Conservation (phyloP, 345 rosid genomes). For the Camelina neglecta region DNA sequence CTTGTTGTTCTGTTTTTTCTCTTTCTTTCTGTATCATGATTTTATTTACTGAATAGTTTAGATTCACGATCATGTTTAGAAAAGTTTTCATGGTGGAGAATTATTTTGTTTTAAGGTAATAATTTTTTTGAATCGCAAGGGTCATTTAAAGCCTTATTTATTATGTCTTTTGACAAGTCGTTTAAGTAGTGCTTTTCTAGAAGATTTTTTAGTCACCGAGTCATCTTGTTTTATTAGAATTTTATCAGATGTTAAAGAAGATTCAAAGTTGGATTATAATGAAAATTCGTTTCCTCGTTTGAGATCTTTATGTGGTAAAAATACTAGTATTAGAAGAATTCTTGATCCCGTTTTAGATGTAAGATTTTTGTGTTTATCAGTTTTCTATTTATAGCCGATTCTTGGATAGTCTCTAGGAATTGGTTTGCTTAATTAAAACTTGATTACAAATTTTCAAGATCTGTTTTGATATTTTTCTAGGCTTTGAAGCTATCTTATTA, state of each 20-base stretch:
- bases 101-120: constrained; percentile 1
- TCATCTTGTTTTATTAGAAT: not conserved
- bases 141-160: not conserved
- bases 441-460: not conserved
- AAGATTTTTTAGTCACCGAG: not conserved
- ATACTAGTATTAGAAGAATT: too few relatives aligned
- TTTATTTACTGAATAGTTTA: constrained; percentile 1
- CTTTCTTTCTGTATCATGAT: not conserved
- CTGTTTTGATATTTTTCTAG: constrained; percentile 12
- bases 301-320: not conserved
- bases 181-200: not conserved
- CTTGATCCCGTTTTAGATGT: constrained; percentile 25
- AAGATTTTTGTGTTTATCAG: constrained; percentile 17
- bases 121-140: not conserved
- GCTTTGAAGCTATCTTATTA: constrained; percentile 24
- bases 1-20: not conserved
- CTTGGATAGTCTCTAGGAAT: too few relatives aligned
- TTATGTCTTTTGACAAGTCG: not conserved
- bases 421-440: not conserved
- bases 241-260: not conserved
- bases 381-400: constrained; percentile 31
- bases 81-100: not conserved
- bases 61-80: not conserved
- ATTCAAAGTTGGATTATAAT: not conserved
- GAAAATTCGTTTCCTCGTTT: not conserved